Percentiles rank a stretch among this genome's conserved stretches.
These are phyloP conservation scores for Solanum lignicaule DNA, from an alignment of 257 asterid genomes.

Conservation along the genomic window DNA sequence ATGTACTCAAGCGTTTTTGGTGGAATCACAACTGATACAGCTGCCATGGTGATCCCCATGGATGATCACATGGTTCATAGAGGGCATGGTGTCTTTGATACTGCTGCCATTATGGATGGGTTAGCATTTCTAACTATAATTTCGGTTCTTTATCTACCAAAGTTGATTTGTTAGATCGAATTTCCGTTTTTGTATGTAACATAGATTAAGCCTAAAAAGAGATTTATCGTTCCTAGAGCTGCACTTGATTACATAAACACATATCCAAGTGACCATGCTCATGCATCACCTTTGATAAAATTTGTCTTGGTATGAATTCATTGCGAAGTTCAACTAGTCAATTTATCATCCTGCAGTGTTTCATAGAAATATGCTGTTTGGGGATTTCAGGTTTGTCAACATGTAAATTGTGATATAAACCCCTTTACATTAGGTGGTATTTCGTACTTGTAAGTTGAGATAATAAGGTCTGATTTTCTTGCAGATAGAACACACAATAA, in stretches of 20 bases:
- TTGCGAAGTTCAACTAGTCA: not conserved
- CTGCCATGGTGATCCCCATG: conserved; percentile 86
- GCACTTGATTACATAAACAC: not conserved
- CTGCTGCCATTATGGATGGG: conserved; percentile 83
- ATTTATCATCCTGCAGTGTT: not conserved
- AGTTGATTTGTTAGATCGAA: not conserved
- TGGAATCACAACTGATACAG: conserved; percentile 80
- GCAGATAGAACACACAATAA: not conserved
- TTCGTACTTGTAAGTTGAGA: not conserved
- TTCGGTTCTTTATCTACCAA: not conserved
- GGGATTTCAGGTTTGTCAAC: not conserved
- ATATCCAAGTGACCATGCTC: not conserved
- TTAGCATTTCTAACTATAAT: conserved; percentile 19
- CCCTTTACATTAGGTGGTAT: not conserved
- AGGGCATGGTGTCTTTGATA: conserved; percentile 95
- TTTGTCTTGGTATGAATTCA: not conserved
- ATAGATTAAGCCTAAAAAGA: not conserved
- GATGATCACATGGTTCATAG: conserved; percentile 97
- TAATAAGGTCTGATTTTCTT: not conserved
- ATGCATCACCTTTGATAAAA: not conserved
- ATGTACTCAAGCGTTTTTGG: conserved; percentile 84
- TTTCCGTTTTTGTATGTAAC: not conserved
- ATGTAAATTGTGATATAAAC: not conserved
- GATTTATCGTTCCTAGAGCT: no score
- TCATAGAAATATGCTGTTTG: not conserved